Conservation (phyloP, 2,329 filamentous ascomycete genomes). For the Rhytidhysteron rufulum region DNA sequence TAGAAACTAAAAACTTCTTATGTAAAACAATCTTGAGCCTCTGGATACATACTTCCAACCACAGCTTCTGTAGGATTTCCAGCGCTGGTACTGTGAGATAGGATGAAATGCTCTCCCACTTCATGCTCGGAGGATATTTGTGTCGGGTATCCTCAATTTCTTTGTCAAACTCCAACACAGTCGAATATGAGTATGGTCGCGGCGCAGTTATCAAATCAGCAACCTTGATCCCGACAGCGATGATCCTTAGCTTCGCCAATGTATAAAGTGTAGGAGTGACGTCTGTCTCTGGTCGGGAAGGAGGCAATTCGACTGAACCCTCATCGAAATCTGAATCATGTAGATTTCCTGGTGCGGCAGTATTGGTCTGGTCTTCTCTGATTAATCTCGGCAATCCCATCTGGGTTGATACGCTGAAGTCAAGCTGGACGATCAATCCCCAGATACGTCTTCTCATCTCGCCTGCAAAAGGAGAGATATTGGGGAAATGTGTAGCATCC, state of each 20-base stretch:
- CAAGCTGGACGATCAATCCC: constrained; percentile 42
- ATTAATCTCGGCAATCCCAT: constrained; percentile 48
- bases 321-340: constrained; percentile 42
- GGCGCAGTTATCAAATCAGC: too few species aligned
- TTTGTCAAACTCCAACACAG: constrained; percentile 27
- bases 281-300: constrained; percentile 6
- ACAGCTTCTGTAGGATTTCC: constrained; percentile 46
- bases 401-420: constrained; percentile 46
- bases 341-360: constrained; percentile 41
- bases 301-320: constrained; percentile 30
- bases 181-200: constrained; percentile 22
- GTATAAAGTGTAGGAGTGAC: background rate
- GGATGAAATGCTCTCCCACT: constrained; percentile 11
- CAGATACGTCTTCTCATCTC: constrained; percentile 48
- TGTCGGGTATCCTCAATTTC: constrained; percentile 24
- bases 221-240: background rate
- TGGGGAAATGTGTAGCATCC: constrained; percentile 41
- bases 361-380: constrained; percentile 38
- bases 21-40: constrained; percentile 50
- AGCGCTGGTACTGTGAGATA: constrained; percentile 43
- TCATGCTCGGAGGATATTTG: constrained; percentile 23
- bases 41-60: constrained; percentile 47
- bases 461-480: constrained; percentile 38
- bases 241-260: background rate
- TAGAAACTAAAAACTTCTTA: constrained; percentile 44